Base-by-base conservation (phyloP, 257 asterid species). In the Lavandula angustifolia region DNA sequence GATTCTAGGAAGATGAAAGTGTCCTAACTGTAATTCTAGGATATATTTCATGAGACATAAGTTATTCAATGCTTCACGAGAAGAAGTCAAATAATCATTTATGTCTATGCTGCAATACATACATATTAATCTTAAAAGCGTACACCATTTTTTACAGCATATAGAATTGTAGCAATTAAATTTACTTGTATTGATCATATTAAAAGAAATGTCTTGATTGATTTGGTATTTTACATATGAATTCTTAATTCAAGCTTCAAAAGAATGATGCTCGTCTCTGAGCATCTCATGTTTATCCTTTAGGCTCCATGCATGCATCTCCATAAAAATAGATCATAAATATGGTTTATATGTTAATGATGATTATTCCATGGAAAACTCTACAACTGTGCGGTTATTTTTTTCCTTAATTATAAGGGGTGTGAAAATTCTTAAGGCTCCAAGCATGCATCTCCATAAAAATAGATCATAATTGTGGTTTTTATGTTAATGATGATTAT, bases 31-130 rank as follows among this genome's bases (percentile, higher is more conserved):
- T 13, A 22, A 53, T 52, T 22, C 27, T 42, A 12, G 44, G 37
- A 18, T 46, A 51, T 41, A 40, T 14, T 48, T 64, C 55, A 29
- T 9, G 1, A 47, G 43, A 18, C 41, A 55, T 46, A 16, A 8
- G 54, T 50, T 49, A 1, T 61, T 59, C 18, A 3, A 37, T 49
- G 73, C 29, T 27, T 50, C 12, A 14, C 50, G 38, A 3, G 50
- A 37, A 50, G 49, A 41, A 31, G 59, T 65, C 48, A 51, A 35
- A 8, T 13, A 22, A 60, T 52, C 51, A 27, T 7, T 57, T 60
- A 14, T 42, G 7, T 17, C 11, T 51, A 43, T 34, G 13, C 4
- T 55, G 57, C 5, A 34, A 17, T 54, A 3, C 22, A 29, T 66
- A 54, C 8, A 14, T 9, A 57, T 2, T 38, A 38, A 44, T 18